Base-by-base conservation (phyloP, 2,329 filamentous ascomycete genomes). In the Balansia obtecta region DNA sequence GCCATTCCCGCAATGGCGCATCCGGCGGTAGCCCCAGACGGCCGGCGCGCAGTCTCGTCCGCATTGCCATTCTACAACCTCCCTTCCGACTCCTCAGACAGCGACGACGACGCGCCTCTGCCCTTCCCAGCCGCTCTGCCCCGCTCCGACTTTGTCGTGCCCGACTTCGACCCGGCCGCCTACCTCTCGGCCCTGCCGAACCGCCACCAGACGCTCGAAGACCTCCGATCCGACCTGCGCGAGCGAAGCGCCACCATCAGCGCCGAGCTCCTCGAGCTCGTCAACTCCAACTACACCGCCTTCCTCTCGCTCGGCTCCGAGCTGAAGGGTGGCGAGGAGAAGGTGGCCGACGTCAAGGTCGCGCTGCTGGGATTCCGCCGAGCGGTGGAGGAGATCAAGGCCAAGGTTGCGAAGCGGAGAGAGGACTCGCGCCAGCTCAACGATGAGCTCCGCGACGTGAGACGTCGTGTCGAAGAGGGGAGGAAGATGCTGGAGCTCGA, bases 191-290 rank as follows among this genome's bases (percentile, higher is more conserved):
- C 86, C 1, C 76, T 95, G 1, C 80, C 82, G 18, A 83, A 93
- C 63, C 85, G 93, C 1, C 93, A 98, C 66, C 93, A 98, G 66
- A 96, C 91, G 0, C 86, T 98, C 45, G 90, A 95, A 64, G 93
- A 98, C 65, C 74, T 98, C 33, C 87, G 91, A 37, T 71, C 83
- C 5, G 94, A 98, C 61, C 75, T 98, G 15, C 83, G 90, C 43
- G 80, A 89, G 52, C 78, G 94, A 48, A 87, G 83, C 57, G 80
- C 86, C 58, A 77, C 84, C 18, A 83, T 98, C 54, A 86, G 83
- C 60, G 80, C 85, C 55, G 93, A 98, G 69, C 76, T 98, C 2
- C 75, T 98, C 16, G 91, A 96, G 68, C 79, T 98, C 8, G 93
- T 98, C 57, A 98, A 98, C 63, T 79, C 85, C 48, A 95, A 98